Percentiles rank a stretch among this genome's conserved stretches.
phyloP scores from a whole-genome alignment of 1,139 yeast species.

The Geotrichum macrosporum region DNA sequence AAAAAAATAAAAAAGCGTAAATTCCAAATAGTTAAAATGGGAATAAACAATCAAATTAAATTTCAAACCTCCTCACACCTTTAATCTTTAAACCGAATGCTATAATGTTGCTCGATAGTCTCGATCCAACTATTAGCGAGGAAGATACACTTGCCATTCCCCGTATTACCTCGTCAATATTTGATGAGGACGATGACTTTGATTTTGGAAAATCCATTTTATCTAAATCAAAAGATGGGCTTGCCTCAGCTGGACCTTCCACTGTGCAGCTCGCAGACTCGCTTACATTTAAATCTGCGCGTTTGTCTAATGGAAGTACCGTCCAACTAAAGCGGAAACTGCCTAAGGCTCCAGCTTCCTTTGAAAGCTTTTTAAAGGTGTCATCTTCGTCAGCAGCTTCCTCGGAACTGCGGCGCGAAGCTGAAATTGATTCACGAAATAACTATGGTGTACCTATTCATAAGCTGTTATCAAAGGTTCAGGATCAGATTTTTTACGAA shows the following conservation, averaged over 20 bases:
- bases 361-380: neutral
- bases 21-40: too few species aligned
- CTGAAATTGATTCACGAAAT: conserved; percentile 19
- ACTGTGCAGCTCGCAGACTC: conserved; percentile 1
- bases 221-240: conserved; percentile 2
- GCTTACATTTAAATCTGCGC: conserved; percentile 7
- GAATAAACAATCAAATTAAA: too few species aligned
- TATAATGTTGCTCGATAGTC: too few species aligned
- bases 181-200: conserved; percentile 12
- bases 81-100: too few species aligned
- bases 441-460: conserved; percentile 36
- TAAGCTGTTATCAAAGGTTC: conserved; percentile 26
- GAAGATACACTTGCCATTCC: neutral
- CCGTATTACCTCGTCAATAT: too few species aligned
- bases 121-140: too few species aligned
- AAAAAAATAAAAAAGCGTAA: neutral
- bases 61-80: too few species aligned
- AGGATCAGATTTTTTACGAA: conserved; percentile 12
- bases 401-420: too few species aligned
- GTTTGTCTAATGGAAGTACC: conserved; percentile 18
- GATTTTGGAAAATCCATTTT: conserved; percentile 14
- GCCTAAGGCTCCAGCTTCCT: too few species aligned
- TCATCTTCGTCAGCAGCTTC: neutral
- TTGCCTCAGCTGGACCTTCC: neutral
- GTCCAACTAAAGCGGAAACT: conserved; percentile 14